Evolutionary conservation across 1,139 yeast species (phyloP).

Genomic region (Kodamaea derodonti): DNA sequence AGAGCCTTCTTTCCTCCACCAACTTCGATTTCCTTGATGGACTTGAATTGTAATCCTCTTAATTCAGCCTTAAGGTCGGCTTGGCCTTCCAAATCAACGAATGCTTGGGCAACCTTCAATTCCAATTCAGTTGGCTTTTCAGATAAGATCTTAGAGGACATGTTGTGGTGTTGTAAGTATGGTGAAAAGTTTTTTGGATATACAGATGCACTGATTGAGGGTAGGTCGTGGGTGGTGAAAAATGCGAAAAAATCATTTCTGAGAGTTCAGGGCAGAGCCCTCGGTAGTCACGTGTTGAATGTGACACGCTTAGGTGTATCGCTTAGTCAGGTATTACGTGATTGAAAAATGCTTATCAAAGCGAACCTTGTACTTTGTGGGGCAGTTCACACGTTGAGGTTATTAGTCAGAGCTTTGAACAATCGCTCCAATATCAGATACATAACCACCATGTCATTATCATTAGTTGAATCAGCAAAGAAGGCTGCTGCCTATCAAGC

Average conservation of each 20-base stretch:
- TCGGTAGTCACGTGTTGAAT: too few relatives aligned
- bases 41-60: constrained; percentile 98
- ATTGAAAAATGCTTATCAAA: too few relatives aligned
- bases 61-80: constrained; percentile 97
- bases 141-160: constrained; percentile 96
- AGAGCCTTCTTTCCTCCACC: constrained; percentile 98
- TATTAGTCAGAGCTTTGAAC: too few relatives aligned
- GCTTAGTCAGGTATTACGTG: too few relatives aligned
- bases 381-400: too few relatives aligned
- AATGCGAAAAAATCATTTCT: too few relatives aligned
- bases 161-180: constrained; percentile 33
- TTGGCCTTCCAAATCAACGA: constrained; percentile 92
- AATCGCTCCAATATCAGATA: too few relatives aligned
- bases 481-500: constrained; percentile 88
- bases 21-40: constrained; percentile 97
- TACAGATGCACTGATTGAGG: too few relatives aligned
- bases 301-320: too few relatives aligned
- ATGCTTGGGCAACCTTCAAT: constrained; percentile 99
- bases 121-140: constrained; percentile 96
- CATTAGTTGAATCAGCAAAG: constrained; percentile 62
- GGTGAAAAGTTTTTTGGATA: constrained; percentile 1
- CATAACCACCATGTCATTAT: constrained; percentile 3
- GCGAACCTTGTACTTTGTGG: too few relatives aligned
- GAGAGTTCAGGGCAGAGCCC: too few relatives aligned
- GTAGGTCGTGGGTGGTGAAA: too few relatives aligned